Conservation (phyloP, 306 rosid genomes). For the Bauhinia variegata region DNA sequence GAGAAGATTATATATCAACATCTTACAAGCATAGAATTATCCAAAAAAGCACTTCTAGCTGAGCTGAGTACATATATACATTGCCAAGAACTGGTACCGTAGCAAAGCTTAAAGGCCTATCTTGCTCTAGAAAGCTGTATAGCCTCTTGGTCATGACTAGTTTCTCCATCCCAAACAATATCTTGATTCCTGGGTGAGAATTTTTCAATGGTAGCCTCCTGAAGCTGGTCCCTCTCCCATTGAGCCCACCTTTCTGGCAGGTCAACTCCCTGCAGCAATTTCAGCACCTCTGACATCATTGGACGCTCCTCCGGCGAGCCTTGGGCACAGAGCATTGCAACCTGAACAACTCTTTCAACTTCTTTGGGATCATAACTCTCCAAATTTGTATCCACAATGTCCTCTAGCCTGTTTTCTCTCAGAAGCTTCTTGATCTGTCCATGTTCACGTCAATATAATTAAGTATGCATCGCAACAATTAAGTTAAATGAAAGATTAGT, state of each 20-base stretch:
- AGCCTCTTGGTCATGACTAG: conserved; percentile 83
- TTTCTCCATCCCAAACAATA: conserved; percentile 79
- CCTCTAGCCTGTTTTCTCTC: conserved; percentile 75
- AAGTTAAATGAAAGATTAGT: neutral
- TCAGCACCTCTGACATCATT: conserved; percentile 68
- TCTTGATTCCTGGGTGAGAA: conserved; percentile 55
- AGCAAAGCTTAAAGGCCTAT: conserved; percentile 32
- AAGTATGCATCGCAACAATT: too few relatives aligned
- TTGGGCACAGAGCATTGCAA: conserved; percentile 86
- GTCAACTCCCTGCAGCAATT: conserved; percentile 66
- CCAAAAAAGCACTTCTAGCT: too few relatives aligned
- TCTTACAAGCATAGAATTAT: too few relatives aligned
- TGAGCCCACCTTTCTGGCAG: conserved; percentile 82
- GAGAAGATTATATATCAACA: too few relatives aligned
- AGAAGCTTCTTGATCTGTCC: conserved; percentile 71
- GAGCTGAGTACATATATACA: too few relatives aligned
- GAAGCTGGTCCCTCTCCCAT: conserved; percentile 64
- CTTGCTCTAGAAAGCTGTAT: conserved; percentile 82
- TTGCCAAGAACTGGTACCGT: too few relatives aligned
- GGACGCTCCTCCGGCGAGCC: conserved; percentile 75
- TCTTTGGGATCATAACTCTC: conserved; percentile 59
- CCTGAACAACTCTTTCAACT: conserved; percentile 68
- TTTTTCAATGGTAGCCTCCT: conserved; percentile 60
- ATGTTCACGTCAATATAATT: conserved; percentile 33
- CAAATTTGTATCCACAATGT: conserved; percentile 76